A percentile compares a stretch with the other conserved stretches of the same genome.
Evolutionary conservation across 2,329 filamentous ascomycete genomes (phyloP).

Genomic region (Moelleriella libera): DNA sequence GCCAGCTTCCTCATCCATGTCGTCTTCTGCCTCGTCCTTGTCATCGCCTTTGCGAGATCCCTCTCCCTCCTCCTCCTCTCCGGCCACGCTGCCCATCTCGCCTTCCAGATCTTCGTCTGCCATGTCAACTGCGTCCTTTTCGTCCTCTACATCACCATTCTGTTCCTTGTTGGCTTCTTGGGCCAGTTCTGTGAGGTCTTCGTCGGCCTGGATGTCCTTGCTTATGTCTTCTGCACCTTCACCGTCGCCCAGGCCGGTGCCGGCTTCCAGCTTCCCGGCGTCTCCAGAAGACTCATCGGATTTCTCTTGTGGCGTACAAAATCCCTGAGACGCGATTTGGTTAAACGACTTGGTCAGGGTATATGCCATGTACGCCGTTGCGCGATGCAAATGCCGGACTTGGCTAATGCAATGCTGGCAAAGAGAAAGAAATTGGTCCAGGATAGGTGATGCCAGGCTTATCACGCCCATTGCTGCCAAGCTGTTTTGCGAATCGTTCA

Average conservation of each 20-base stretch:
- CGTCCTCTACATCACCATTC: conserved; percentile 55
- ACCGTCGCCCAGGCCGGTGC: conserved; percentile 87
- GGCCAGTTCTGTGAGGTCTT: conserved; percentile 82
- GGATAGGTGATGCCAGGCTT: conserved; percentile 42
- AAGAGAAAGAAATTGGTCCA: conserved; percentile 57
- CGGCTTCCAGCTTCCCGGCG: conserved; percentile 70
- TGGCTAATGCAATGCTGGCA: conserved; percentile 42
- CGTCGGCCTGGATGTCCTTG: conserved; percentile 88
- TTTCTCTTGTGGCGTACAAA: conserved; percentile 80
- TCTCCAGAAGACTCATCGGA: conserved; percentile 55
- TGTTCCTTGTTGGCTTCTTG: conserved; percentile 64
- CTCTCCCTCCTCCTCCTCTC: conserved; percentile 44
- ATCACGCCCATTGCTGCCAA: conserved; percentile 17
- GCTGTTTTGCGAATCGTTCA: conserved; percentile 12
- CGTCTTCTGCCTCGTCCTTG: conserved; percentile 51
- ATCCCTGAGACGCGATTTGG: conserved; percentile 70
- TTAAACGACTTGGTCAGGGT: conserved; percentile 64
- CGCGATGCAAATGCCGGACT: conserved; percentile 50
- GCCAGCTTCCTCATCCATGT: conserved; percentile 80
- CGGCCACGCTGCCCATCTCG: conserved; percentile 54
- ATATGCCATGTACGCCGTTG: conserved; percentile 61
- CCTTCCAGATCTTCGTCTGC: conserved; percentile 86
- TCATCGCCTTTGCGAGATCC: conserved; percentile 48
- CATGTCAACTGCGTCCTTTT: conserved; percentile 83
- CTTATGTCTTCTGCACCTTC: conserved; percentile 95